These are phyloP conservation scores for Hamamelis virginiana DNA, from an alignment of 164 flowering plant genomes.

Conservation along the genomic window DNA sequence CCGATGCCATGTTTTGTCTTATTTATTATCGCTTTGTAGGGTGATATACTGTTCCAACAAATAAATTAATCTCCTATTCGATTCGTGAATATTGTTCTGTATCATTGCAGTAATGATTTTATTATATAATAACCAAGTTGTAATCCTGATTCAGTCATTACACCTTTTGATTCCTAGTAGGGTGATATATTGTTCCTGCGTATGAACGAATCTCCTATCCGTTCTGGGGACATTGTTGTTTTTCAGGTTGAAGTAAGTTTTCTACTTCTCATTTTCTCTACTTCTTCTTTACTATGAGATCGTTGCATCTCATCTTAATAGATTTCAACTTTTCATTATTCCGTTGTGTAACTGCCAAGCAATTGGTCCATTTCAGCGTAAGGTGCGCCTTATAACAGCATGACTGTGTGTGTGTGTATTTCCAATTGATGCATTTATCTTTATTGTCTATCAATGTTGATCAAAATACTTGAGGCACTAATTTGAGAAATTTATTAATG, in stretches of 20 bases:
- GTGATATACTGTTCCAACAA: too few relatives aligned
- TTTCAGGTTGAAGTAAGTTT: slow-evolving; percentile 58
- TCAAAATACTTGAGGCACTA: too few relatives aligned
- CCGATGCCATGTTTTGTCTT: too few relatives aligned
- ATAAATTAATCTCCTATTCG: too few relatives aligned
- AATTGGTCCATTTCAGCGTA: too few relatives aligned
- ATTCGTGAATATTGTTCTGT: not conserved
- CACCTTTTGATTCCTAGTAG: slow-evolving; percentile 30
- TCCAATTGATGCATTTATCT: too few relatives aligned
- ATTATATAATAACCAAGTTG: not conserved
- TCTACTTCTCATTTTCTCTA: not conserved
- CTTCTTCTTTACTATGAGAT: not conserved
- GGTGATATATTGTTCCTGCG: slow-evolving; percentile 74
- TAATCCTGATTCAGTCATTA: not conserved
- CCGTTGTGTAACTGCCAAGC: too few relatives aligned
- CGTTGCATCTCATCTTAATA: not conserved
- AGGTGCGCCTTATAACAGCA: too few relatives aligned
- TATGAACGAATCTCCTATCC: slow-evolving; percentile 57
- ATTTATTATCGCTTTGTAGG: too few relatives aligned
- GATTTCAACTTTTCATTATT: not conserved
- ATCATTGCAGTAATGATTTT: not conserved
- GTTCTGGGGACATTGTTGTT: slow-evolving; percentile 72
- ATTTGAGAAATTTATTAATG: too few relatives aligned
- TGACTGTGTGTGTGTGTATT: too few relatives aligned
- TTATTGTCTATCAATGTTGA: too few relatives aligned